Evolutionary conservation across 106 monocot species (phyloP).

Genomic region (Chionographis japonica): DNA sequence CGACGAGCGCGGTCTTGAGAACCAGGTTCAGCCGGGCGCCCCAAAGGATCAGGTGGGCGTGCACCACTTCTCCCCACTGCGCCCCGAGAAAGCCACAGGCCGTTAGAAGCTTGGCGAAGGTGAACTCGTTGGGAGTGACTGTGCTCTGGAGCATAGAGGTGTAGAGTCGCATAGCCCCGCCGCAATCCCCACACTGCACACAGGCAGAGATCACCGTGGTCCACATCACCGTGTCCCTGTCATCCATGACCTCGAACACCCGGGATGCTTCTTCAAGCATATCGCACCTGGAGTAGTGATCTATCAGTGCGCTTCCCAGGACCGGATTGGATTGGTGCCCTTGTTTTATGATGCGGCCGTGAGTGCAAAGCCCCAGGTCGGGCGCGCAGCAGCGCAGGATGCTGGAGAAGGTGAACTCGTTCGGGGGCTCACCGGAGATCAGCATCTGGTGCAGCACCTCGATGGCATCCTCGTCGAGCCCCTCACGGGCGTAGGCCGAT

Average conservation of each 20-base stretch:
- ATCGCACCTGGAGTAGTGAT: conserved; percentile 45
- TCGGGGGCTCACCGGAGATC: conserved; percentile 14
- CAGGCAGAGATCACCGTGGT: conserved; percentile 67
- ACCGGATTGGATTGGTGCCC: conserved; percentile 35
- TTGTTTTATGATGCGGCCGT: conserved; percentile 33
- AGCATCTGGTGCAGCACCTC: conserved; percentile 39
- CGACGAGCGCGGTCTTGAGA: conserved; percentile 71
- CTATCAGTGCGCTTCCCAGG: conserved; percentile 33
- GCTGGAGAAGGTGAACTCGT: conserved; percentile 63
- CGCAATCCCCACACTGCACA: conserved; percentile 40
- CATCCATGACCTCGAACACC: conserved; percentile 27
- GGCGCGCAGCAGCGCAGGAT: conserved; percentile 42
- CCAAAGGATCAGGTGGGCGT: conserved; percentile 51
- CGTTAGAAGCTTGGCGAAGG: conserved; percentile 54
- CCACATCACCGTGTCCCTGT: conserved; percentile 53
- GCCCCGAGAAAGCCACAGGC: conserved; percentile 31
- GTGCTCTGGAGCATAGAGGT: conserved; percentile 32
- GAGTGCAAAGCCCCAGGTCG: conserved; percentile 21
- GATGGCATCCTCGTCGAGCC: conserved; percentile 29
- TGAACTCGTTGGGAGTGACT: conserved; percentile 57
- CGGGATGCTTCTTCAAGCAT: conserved; percentile 20
- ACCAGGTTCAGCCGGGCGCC: conserved; percentile 51
- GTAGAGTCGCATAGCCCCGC: conserved; percentile 31
- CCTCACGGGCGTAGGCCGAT: conserved; percentile 31
- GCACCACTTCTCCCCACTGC: conserved; percentile 31